phyloP scores from a whole-genome alignment of 2,329 filamentous ascomycete genomes.

The Orbilia brochopaga region DNA sequence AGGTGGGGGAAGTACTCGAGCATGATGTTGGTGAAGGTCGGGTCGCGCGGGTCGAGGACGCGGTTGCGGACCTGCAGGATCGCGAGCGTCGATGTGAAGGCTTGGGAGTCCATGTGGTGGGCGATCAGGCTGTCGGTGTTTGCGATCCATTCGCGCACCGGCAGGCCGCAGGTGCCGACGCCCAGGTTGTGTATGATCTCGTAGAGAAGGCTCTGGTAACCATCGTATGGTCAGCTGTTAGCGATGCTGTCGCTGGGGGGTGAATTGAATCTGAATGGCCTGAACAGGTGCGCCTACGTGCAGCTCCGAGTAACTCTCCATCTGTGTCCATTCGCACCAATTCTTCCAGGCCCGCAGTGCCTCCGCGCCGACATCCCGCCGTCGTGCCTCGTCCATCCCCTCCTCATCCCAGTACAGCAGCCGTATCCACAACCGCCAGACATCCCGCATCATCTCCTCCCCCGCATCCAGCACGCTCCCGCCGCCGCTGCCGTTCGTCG shows the following conservation, averaged over 20 bases:
- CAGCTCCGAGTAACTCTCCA: slow-evolving; percentile 37
- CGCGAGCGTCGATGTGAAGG: slow-evolving; percentile 41
- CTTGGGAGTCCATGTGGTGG: slow-evolving; percentile 41
- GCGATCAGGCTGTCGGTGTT: slow-evolving; percentile 46
- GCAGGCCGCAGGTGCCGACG: slow-evolving; percentile 28
- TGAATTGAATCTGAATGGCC: neutral
- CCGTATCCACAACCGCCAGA: slow-evolving; percentile 41
- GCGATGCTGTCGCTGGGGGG: neutral
- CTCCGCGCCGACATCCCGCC: slow-evolving; percentile 23
- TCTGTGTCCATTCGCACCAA: slow-evolving; percentile 48
- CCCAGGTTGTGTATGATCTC: slow-evolving; percentile 42
- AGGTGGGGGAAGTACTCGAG: slow-evolving; percentile 47
- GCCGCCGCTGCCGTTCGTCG: neutral
- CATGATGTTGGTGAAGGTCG: slow-evolving; percentile 49
- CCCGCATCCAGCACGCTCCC: slow-evolving; percentile 19
- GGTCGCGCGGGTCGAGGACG: slow-evolving; percentile 44
- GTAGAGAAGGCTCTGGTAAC: slow-evolving; percentile 29
- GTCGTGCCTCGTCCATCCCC: slow-evolving; percentile 26
- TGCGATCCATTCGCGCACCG: slow-evolving; percentile 43
- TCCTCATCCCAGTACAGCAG: slow-evolving; percentile 47
- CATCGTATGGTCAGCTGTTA: neutral
- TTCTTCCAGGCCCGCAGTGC: slow-evolving; percentile 39
- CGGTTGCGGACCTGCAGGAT: slow-evolving; percentile 42
- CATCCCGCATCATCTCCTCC: slow-evolving; percentile 49
- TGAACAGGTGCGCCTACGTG: slow-evolving; percentile 24